Conservation (phyloP, 2,329 filamentous ascomycete genomes). For the Alternaria dauci region DNA sequence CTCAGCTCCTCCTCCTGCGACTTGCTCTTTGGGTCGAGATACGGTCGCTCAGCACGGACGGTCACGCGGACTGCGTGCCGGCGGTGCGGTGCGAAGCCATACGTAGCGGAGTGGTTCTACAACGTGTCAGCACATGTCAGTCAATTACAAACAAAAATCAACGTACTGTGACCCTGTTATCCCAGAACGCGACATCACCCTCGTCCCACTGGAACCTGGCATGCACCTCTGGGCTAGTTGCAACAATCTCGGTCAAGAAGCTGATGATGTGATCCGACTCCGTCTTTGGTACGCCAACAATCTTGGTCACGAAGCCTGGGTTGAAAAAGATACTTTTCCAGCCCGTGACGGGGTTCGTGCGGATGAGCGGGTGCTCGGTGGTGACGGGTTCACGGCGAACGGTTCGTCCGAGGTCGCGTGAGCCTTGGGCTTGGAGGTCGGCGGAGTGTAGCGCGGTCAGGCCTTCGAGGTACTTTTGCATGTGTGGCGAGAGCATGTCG, state of each 20-base stretch:
- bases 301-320: conserved; percentile 65
- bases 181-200: conserved; percentile 73
- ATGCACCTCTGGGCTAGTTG: conserved; percentile 72
- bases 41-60: conserved; percentile 58
- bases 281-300: conserved; percentile 65
- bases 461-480: conserved; percentile 67
- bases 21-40: conserved; percentile 55
- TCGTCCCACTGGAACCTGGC: conserved; percentile 71
- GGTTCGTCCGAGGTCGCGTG: conserved; percentile 59
- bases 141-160: no score
- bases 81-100: conserved; percentile 65
- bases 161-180: conserved; percentile 65
- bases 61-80: conserved; percentile 63
- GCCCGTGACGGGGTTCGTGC: conserved; percentile 68
- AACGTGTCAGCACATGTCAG: conserved; percentile 8
- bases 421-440: conserved; percentile 62
- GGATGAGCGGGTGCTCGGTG: conserved; percentile 65
- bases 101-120: conserved; percentile 64
- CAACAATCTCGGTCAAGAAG: conserved; percentile 63
- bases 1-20: conserved; percentile 65
- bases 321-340: conserved; percentile 70
- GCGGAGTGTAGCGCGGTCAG: conserved; percentile 65
- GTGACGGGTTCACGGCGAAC: conserved; percentile 63
- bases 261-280: conserved; percentile 63
- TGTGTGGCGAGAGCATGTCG: conserved; percentile 62